phyloP scores from a whole-genome alignment of 345 rosid genomes.

The Noccaea caerulescens region DNA sequence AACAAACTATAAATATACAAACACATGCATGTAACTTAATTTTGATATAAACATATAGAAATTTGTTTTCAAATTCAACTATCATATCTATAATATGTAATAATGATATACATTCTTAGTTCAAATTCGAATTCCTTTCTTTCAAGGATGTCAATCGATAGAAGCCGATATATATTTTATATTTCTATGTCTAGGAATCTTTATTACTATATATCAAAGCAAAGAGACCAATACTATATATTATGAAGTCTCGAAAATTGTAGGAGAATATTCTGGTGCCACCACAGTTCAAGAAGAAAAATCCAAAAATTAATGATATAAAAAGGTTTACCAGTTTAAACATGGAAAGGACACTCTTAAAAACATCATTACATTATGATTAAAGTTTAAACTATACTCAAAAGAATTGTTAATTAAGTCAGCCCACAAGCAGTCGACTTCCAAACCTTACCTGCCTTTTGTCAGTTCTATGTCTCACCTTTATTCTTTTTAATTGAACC shows the following conservation, averaged over 20 bases:
- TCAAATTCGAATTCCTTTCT: background rate
- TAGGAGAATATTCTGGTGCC: constrained; percentile 92
- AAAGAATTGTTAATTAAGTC: constrained; percentile 61
- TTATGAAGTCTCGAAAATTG: constrained; percentile 53
- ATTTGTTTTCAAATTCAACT: background rate
- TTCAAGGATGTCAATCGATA: constrained; percentile 10
- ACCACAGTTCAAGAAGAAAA: constrained; percentile 85
- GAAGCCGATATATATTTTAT: constrained; percentile 3
- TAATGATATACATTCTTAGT: background rate
- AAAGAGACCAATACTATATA: constrained; percentile 17
- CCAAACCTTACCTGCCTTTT: constrained; percentile 85
- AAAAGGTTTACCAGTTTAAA: constrained; percentile 32
- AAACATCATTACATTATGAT: constrained; percentile 95
- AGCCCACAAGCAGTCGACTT: constrained; percentile 85
- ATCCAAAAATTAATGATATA: constrained; percentile 63
- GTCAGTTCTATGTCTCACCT: constrained; percentile 73
- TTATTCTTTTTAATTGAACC: constrained; percentile 27
- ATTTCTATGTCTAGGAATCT: constrained; percentile 16
- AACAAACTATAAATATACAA: background rate
- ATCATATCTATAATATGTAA: background rate
- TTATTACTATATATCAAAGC: constrained; percentile 24
- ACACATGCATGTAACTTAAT: background rate
- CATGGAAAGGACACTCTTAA: constrained; percentile 37
- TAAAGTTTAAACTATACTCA: constrained; percentile 49
- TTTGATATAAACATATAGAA: background rate